These are phyloP conservation scores for Styphnolobium japonicum DNA, from an alignment of 306 rosid species.

Conservation along the genomic window DNA sequence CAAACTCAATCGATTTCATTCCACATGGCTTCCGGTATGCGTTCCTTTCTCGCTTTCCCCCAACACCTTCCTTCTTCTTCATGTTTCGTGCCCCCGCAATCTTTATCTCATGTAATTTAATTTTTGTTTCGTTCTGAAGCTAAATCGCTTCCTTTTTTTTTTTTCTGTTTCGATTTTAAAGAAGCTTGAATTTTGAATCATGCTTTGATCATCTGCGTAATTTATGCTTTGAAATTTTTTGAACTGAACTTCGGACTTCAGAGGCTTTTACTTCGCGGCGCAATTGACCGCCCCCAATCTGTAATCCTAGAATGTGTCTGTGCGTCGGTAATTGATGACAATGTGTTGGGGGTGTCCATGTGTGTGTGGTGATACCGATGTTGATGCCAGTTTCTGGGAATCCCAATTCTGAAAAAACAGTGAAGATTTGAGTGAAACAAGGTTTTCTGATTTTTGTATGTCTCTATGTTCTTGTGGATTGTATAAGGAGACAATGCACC, in stretches of 20 bases:
- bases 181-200: background rate
- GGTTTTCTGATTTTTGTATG: slow-evolving; percentile 6
- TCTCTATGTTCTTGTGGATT: background rate
- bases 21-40: slow-evolving; percentile 43
- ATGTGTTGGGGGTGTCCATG: background rate
- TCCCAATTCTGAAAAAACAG: background rate
- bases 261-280: background rate
- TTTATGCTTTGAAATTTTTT: background rate
- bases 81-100: background rate
- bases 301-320: slow-evolving; percentile 9
- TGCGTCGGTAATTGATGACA: background rate
- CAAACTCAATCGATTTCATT: background rate
- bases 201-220: slow-evolving; percentile 4
- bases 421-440: background rate
- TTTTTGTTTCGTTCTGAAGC: background rate
- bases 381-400: background rate
- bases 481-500: slow-evolving; percentile 12
- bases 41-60: background rate
- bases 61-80: background rate
- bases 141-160: background rate
- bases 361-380: background rate
- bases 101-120: background rate
- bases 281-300: background rate
- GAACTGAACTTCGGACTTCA: slow-evolving; percentile 4
- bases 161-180: background rate